Conservation (phyloP, 345 rosid species). For the Aquilaria sinensis region DNA sequence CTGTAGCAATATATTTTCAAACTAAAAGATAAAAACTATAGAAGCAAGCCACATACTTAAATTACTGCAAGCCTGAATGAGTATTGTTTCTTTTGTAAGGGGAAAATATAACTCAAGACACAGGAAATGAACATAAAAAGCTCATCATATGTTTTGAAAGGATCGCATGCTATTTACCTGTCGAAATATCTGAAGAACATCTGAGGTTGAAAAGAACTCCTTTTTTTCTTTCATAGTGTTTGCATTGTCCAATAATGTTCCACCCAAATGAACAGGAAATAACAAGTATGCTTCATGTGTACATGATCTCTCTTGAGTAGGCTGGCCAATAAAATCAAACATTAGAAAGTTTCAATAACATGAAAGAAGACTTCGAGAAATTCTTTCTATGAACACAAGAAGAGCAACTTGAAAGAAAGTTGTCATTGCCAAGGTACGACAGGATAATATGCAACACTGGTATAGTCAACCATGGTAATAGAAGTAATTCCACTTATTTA, state of each 20-base stretch:
- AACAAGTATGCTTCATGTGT: slow-evolving; percentile 93
- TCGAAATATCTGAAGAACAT: slow-evolving; percentile 85
- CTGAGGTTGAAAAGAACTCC: slow-evolving; percentile 75
- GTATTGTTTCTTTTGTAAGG: not conserved
- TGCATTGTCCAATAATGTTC: slow-evolving; percentile 83
- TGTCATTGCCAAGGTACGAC: not conserved
- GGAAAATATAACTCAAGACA: not conserved
- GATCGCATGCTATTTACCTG: slow-evolving; percentile 46
- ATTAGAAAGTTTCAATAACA: not conserved
- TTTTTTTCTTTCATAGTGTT: slow-evolving; percentile 75
- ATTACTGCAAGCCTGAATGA: not conserved
- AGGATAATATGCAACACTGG: no score
- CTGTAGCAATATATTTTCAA: slow-evolving; percentile 35
- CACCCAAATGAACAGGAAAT: slow-evolving; percentile 97
- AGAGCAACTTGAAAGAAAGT: not conserved
- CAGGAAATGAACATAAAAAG: slow-evolving; percentile 4
- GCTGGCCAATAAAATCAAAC: slow-evolving; percentile 33
- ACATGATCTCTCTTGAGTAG: slow-evolving; percentile 69
- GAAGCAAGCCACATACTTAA: not conserved
- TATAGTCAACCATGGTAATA: no score
- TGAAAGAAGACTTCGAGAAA: not conserved
- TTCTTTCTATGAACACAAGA: not conserved
- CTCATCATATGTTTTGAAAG: not conserved
- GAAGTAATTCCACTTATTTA: not conserved
- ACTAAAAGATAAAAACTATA: not conserved